phyloP scores from a whole-genome alignment of 2,329 filamentous ascomycete species.

The Graphiopsis chlorocephala region DNA sequence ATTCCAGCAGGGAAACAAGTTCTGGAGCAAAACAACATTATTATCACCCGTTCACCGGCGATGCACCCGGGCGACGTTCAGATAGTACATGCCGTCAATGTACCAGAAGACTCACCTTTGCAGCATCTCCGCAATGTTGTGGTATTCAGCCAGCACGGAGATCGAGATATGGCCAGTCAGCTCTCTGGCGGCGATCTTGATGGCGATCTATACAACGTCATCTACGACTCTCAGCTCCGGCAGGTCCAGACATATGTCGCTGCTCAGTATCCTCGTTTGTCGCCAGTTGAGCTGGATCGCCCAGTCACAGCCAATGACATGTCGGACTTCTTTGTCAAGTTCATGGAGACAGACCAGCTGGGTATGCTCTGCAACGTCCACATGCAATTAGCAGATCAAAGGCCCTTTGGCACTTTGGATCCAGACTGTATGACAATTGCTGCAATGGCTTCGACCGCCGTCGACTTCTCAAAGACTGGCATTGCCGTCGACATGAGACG shows the following conservation, averaged over 20 bases:
- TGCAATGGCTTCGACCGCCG: constrained; percentile 38
- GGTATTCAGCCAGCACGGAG: constrained; percentile 70
- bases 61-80: constrained; percentile 81
- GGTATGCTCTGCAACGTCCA: constrained; percentile 43
- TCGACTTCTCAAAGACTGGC: constrained; percentile 55
- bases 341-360: constrained; percentile 57
- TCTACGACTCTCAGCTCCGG: constrained; percentile 62
- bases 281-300: constrained; percentile 59
- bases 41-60: constrained; percentile 77
- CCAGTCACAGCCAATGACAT: constrained; percentile 64
- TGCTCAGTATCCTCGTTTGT: constrained; percentile 66
- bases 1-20: constrained; percentile 27
- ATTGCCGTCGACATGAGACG: constrained; percentile 50
- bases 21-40: constrained; percentile 45
- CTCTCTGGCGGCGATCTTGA: constrained; percentile 81
- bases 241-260: constrained; percentile 50
- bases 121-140: constrained; percentile 67
- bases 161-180: constrained; percentile 72
- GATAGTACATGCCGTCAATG: constrained; percentile 56
- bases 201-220: constrained; percentile 77
- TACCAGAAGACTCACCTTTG: constrained; percentile 62
- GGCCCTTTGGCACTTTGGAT: constrained; percentile 31
- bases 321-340: constrained; percentile 75
- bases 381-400: constrained; percentile 41
- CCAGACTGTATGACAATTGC: constrained; percentile 39